Conservation (phyloP, 2,329 filamentous ascomycete species). For the Sporothrix globosa region DNA sequence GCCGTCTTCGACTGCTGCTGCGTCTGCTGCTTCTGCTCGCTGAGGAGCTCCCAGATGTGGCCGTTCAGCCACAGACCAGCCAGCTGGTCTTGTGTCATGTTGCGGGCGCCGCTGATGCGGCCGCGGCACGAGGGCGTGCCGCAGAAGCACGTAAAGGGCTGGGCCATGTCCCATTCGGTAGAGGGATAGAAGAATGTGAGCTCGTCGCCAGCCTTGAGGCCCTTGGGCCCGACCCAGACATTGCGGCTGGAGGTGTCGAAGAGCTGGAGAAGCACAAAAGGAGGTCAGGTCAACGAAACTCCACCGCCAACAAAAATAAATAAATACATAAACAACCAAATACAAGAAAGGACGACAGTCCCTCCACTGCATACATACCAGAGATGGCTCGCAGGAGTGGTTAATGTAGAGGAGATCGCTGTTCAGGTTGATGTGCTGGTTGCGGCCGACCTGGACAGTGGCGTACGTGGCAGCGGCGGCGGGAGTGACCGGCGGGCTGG, state of each 20-base stretch:
- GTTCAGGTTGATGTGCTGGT: constrained; percentile 64
- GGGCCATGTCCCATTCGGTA: constrained; percentile 74
- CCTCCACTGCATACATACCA: constrained; percentile 47
- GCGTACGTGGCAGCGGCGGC: constrained; percentile 62
- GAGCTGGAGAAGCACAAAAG: constrained; percentile 47
- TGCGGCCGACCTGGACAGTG: constrained; percentile 62
- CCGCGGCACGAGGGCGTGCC: constrained; percentile 61
- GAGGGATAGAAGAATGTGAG: constrained; percentile 75
- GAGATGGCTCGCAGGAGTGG: constrained; percentile 67
- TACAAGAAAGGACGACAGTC: background rate
- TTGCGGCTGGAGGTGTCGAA: constrained; percentile 62
- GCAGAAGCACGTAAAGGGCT: constrained; percentile 70
- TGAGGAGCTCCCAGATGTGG: constrained; percentile 61
- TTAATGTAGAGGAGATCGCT: constrained; percentile 70
- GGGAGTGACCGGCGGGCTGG: constrained; percentile 64
- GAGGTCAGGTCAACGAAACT: background rate
- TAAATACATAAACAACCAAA: background rate
- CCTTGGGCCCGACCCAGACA: constrained; percentile 61
- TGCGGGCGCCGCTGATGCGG: constrained; percentile 63
- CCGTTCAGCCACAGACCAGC: constrained; percentile 63
- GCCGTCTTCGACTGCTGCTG: constrained; percentile 35
- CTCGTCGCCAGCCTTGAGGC: constrained; percentile 60
- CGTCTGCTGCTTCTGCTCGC: constrained; percentile 42
- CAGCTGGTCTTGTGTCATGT: constrained; percentile 60
- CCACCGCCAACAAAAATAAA: background rate